Percentiles rank a stretch among this genome's conserved stretches.
phyloP scores from a whole-genome alignment of 176 grass and related monocot genomes.

The Oryza glaberrima region DNA sequence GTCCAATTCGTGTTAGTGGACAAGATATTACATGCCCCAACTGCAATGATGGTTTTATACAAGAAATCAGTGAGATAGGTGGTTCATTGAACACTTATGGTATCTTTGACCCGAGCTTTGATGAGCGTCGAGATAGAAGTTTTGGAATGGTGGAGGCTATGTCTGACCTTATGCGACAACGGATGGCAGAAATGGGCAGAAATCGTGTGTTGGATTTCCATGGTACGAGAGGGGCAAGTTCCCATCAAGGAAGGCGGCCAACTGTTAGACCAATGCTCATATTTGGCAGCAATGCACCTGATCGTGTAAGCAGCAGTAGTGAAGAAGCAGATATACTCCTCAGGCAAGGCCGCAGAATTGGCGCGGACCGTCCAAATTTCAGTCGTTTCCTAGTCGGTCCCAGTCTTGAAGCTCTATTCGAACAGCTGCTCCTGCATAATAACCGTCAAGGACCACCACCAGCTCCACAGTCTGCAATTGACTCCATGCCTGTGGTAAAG shows the following conservation, averaged over 20 bases:
- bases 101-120: conserved; percentile 44
- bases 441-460: conserved; percentile 56
- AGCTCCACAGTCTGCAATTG: conserved; percentile 63
- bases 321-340: conserved; percentile 46
- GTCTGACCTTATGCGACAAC: conserved; percentile 64
- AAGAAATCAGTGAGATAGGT: conserved; percentile 78
- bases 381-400: conserved; percentile 46
- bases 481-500: conserved; percentile 75
- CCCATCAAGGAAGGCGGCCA: conserved; percentile 29
- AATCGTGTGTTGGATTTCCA: conserved; percentile 47
- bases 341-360: conserved; percentile 47
- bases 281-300: conserved; percentile 50
- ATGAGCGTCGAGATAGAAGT: conserved; percentile 35
- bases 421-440: conserved; percentile 57
- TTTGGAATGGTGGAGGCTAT: conserved; percentile 80
- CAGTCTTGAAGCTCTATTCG: conserved; percentile 72
- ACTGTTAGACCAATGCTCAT: conserved; percentile 31
- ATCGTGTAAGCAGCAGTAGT: conserved; percentile 14
- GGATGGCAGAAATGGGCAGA: conserved; percentile 45
- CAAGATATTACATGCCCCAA: conserved; percentile 68
- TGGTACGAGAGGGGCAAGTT: conserved; percentile 10
- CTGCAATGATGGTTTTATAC: conserved; percentile 89
- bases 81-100: conserved; percentile 59
- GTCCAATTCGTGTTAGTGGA: conserved; percentile 53
- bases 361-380: conserved; percentile 48